phyloP scores from a whole-genome alignment of 2,329 filamentous ascomycete species.

The Aspergillus bombycis region DNA sequence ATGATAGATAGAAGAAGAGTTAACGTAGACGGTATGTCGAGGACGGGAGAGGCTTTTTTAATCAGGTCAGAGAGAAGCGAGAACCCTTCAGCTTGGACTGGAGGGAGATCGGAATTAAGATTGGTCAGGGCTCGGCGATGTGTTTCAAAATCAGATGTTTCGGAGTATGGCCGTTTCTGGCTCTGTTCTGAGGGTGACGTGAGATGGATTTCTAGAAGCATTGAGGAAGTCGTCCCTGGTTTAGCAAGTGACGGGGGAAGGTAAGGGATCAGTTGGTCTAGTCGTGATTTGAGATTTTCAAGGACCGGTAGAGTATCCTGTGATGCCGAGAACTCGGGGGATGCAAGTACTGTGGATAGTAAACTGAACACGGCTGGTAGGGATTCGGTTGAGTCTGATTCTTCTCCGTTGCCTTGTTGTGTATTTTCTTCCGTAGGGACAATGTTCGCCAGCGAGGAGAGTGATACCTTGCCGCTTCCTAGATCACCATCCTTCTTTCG shows the following conservation, averaged over 20 bases:
- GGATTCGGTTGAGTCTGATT: slow-evolving; percentile 38
- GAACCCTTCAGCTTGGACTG: slow-evolving; percentile 49
- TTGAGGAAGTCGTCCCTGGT: slow-evolving; percentile 44
- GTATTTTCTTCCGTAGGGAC: slow-evolving; percentile 24
- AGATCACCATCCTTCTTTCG: slow-evolving; percentile 10
- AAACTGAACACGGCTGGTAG: slow-evolving; percentile 47
- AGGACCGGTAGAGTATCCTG: slow-evolving; percentile 34
- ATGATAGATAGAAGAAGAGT: slow-evolving; percentile 45
- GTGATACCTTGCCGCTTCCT: slow-evolving; percentile 29
- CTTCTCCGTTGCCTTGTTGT: slow-evolving; percentile 17
- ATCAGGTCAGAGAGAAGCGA: slow-evolving; percentile 44
- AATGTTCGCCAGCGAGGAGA: slow-evolving; percentile 43
- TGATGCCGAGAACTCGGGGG: slow-evolving; percentile 42
- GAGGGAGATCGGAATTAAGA: slow-evolving; percentile 44
- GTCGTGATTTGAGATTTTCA: slow-evolving; percentile 35
- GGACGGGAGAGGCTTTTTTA: slow-evolving; percentile 44
- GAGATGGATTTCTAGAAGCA: slow-evolving; percentile 48
- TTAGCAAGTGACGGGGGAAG: slow-evolving; percentile 39
- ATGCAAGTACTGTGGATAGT: slow-evolving; percentile 46
- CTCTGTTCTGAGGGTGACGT: slow-evolving; percentile 28
- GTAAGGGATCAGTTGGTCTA: slow-evolving; percentile 40
- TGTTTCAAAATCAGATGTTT: slow-evolving; percentile 41
- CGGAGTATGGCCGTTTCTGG: slow-evolving; percentile 24
- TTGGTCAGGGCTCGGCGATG: slow-evolving; percentile 46
- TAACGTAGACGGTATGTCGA: slow-evolving; percentile 48